Evolutionary conservation across 805 yeast genomes (phyloP).

Genomic region (Jamesozyma rosinii): DNA sequence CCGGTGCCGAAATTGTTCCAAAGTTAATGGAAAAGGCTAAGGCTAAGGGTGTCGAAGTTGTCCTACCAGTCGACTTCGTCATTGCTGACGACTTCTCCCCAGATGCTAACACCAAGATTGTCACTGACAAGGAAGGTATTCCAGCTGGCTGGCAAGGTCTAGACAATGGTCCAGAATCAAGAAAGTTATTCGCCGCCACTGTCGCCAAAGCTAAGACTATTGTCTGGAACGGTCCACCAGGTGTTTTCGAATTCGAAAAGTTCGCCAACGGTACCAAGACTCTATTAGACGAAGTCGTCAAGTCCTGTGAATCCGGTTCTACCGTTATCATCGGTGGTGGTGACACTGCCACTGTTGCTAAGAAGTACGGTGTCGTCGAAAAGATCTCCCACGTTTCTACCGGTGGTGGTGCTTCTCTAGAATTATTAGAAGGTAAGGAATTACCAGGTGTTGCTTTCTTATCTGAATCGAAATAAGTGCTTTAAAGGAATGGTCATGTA

Average conservation of each 20-base stretch:
- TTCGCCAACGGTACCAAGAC: conserved; percentile 89
- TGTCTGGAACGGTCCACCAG: conserved; percentile 99
- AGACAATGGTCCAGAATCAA: conserved; percentile 88
- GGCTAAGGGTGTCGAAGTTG: conserved; percentile 87
- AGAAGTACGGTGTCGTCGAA: conserved; percentile 94
- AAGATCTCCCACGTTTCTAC: conserved; percentile 97
- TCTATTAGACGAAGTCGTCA: conserved; percentile 78
- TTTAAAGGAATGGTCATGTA: not conserved
- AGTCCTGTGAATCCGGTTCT: conserved; percentile 78
- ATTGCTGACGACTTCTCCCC: conserved; percentile 91
- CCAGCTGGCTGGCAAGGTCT: conserved; percentile 94
- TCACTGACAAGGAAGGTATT: conserved; percentile 84
- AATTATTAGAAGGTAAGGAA: conserved; percentile 96
- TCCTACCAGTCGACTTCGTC: conserved; percentile 90
- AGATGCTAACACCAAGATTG: conserved; percentile 78
- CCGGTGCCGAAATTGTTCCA: conserved; percentile 92
- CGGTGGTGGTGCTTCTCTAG: conserved; percentile 99
- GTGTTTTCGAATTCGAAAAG: conserved; percentile 94
- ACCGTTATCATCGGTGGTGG: conserved; percentile 97
- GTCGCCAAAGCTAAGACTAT: conserved; percentile 93
- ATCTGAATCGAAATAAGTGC: conserved; percentile 49
- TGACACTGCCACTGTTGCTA: conserved; percentile 98
- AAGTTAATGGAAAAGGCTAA: conserved; percentile 90
- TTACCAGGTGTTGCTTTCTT: conserved; percentile 96
- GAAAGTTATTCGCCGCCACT: conserved; percentile 68